Evolutionary conservation across 805 yeast species (phyloP).

Genomic region (Starmerella kuoi): DNA sequence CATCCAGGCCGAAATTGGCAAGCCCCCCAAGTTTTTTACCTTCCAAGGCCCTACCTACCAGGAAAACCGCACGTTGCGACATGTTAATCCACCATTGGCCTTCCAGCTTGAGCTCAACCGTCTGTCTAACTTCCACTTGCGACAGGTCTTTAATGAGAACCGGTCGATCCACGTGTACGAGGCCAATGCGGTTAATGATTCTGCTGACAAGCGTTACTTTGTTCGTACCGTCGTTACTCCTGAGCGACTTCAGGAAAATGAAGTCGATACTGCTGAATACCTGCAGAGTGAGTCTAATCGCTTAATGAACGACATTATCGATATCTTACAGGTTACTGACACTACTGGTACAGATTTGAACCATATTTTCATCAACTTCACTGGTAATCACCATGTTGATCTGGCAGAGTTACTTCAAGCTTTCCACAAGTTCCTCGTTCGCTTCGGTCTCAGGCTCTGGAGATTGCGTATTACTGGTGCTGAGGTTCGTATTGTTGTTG

Average conservation of each 20-base stretch:
- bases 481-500: slow-evolving; percentile 90
- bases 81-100: slow-evolving; percentile 95
- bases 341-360: slow-evolving; percentile 91
- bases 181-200: slow-evolving; percentile 87
- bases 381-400: slow-evolving; percentile 86
- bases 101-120: slow-evolving; percentile 93
- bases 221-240: slow-evolving; percentile 96
- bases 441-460: slow-evolving; percentile 95
- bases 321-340: slow-evolving; percentile 86
- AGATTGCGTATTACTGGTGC: slow-evolving; percentile 94
- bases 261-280: slow-evolving; percentile 83
- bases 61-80: slow-evolving; percentile 91
- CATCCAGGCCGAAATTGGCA: slow-evolving; percentile 68
- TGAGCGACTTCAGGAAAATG: slow-evolving; percentile 76
- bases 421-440: slow-evolving; percentile 91
- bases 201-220: slow-evolving; percentile 88
- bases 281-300: slow-evolving; percentile 93
- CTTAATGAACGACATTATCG: slow-evolving; percentile 89
- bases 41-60: slow-evolving; percentile 75
- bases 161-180: slow-evolving; percentile 95
- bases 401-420: slow-evolving; percentile 97
- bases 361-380: slow-evolving; percentile 92
- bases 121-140: slow-evolving; percentile 86
- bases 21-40: slow-evolving; percentile 90
- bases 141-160: slow-evolving; percentile 90